Conservation (phyloP, 495 filamentous ascomycete genomes). For the Platismatia glauca region DNA sequence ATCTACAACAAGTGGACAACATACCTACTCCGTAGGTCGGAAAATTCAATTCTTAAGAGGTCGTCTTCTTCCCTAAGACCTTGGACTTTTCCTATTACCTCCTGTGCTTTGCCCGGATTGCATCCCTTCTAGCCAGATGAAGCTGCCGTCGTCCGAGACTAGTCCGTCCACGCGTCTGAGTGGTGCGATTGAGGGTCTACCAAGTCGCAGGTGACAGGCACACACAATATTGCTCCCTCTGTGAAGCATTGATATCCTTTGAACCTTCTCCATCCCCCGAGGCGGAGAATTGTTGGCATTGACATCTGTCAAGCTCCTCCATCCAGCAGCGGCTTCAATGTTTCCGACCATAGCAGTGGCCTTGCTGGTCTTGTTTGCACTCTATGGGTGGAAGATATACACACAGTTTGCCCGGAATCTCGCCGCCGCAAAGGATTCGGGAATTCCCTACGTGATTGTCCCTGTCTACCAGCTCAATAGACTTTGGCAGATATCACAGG, state of each 20-base stretch:
- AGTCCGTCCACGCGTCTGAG: neutral
- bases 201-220: neutral
- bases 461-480: constrained; percentile 29
- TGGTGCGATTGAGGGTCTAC: neutral
- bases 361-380: neutral
- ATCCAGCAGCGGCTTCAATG: neutral
- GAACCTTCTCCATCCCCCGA: neutral
- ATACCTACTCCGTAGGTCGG: too few species aligned
- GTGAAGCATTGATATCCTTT: too few species aligned
- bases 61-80: neutral
- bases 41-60: too few species aligned
- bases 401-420: constrained; percentile 9
- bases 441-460: constrained; percentile 33
- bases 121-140: too few species aligned
- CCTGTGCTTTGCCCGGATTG: too few species aligned
- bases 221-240: too few species aligned
- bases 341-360: constrained; percentile 1
- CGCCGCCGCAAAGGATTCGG: constrained; percentile 19
- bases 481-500: constrained; percentile 20
- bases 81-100: neutral
- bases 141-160: neutral
- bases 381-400: constrained; percentile 12
- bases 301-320: neutral
- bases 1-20: too few species aligned
- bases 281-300: neutral